Base-by-base conservation (phyloP, 2,329 filamentous ascomycete species). In the Penicillium sp. region DNA sequence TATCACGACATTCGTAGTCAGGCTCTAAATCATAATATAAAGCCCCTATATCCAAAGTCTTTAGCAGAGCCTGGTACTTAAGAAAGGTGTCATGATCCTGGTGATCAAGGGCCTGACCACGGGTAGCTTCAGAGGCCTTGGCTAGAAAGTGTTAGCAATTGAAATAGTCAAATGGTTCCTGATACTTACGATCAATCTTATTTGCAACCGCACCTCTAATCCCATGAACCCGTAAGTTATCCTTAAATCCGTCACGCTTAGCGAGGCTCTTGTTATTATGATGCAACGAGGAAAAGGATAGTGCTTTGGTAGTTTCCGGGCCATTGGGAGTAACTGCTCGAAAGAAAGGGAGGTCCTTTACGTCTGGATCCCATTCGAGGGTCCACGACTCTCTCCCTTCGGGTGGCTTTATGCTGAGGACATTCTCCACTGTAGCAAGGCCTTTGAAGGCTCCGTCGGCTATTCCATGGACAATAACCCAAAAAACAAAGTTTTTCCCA, bases 401-500 rank as follows among this genome's bases (percentile, higher is more conserved):
- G 4, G 31, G 14, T 16, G 5, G 31, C 31, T 16, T 35, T 16
- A 16, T 35, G 14, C 33, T 56, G 6, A 68, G 58, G 24, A 68
- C 49, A 16, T 67, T 45, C 22, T 54, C 58, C 1, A 64, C 8
- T 6, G 55, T 59, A 14, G 6, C n/a, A 24, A 55, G 52, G 13
- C 60, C 60, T 47, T 64, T 68, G 22, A 67, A 68, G 19, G 57
- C 57, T 29, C 56, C 8, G 37, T 67, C 57, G 1, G 59, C 60
- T 16, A 68, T 50, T 2, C 61, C 26, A 57, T 60, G 43, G 3
- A 66, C 52, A 1, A 67, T 67, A 3, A 63, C 54, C 61, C 22
- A 67, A 31, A 66, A 68, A 1, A 66, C 7, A 60, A 67, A 68
- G 47, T 54, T 66, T 1, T 54, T 56, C 26, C 57, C 24, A 49